Conservation (phyloP, 1,284 basidiomycete genomes). For the Cryptococcus sp. region DNA sequence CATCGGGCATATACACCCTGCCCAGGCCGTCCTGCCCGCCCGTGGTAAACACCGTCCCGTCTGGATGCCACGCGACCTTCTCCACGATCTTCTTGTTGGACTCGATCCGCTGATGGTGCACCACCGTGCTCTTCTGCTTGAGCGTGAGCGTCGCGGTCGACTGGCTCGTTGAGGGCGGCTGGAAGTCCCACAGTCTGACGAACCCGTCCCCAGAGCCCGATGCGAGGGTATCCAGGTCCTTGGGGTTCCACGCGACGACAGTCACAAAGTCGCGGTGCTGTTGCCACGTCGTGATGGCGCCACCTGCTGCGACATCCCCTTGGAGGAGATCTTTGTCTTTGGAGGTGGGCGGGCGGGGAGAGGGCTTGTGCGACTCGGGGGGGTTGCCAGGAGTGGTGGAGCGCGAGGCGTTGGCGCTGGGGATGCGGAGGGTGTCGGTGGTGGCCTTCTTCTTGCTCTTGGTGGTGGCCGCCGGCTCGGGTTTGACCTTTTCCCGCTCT, state of each 20-base stretch:
- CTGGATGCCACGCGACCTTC: constrained; percentile 41
- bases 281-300: constrained; percentile 20
- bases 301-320: neutral
- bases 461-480: too few relatives aligned
- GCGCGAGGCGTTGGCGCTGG: constrained; percentile 3
- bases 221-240: constrained; percentile 37
- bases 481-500: too few relatives aligned
- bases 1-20: constrained; percentile 41
- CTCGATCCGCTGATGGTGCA: constrained; percentile 42
- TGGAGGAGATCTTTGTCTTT: constrained; percentile 1
- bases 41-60: constrained; percentile 43
- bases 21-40: constrained; percentile 38
- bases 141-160: constrained; percentile 10
- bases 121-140: constrained; percentile 20
- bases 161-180: neutral
- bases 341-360: neutral
- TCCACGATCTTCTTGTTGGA: constrained; percentile 37
- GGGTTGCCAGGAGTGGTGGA: constrained; percentile 11
- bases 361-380: constrained; percentile 1
- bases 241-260: constrained; percentile 43
- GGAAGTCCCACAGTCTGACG: constrained; percentile 43
- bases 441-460: too few relatives aligned
- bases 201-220: constrained; percentile 36
- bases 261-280: constrained; percentile 40
- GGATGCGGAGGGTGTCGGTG: constrained; percentile 1